These are phyloP conservation scores for Suhomyces kunorum DNA, from an alignment of 1,139 yeast species.

Conservation along the genomic window DNA sequence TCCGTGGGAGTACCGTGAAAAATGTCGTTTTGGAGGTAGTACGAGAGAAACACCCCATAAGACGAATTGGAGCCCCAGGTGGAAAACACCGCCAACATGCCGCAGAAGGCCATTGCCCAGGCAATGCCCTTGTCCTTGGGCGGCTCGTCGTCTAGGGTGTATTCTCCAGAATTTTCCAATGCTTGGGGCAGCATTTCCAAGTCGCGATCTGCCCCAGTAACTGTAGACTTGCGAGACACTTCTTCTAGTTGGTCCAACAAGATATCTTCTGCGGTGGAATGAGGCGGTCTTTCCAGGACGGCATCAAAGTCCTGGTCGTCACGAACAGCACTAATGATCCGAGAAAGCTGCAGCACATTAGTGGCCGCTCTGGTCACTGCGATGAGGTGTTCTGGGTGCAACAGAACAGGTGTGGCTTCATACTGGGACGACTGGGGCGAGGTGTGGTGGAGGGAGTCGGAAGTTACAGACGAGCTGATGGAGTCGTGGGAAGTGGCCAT, in stretches of 20 bases:
- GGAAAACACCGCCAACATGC: constrained; percentile 47
- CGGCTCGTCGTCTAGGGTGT: constrained; percentile 31
- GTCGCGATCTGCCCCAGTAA: constrained; percentile 10
- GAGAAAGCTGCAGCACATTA: constrained; percentile 24
- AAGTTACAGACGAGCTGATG: not conserved
- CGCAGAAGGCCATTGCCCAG: constrained; percentile 65
- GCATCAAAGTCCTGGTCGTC: constrained; percentile 33
- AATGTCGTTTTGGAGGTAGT: constrained; percentile 45
- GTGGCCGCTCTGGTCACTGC: not conserved
- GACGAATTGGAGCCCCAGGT: constrained; percentile 79
- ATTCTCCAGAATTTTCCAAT: no score
- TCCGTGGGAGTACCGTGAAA: constrained; percentile 59
- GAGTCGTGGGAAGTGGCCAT: not conserved
- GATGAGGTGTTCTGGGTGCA: not conserved
- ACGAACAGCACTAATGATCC: constrained; percentile 33
- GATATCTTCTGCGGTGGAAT: constrained; percentile 25
- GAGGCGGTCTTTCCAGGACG: constrained; percentile 23
- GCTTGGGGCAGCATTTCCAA: constrained; percentile 15
- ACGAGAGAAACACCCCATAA: constrained; percentile 67
- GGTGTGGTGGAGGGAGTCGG: not conserved
- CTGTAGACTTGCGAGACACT: constrained; percentile 15
- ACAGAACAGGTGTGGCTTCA: not conserved
- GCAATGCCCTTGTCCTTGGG: constrained; percentile 74
- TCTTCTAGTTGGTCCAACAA: constrained; percentile 26
- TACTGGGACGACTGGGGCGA: constrained; percentile 1